Evolutionary conservation across 1,284 basidiomycete species (phyloP), one percentile per base, ranked within the genome.

Genomic region (Ustanciosporium gigantosporum): DNA sequence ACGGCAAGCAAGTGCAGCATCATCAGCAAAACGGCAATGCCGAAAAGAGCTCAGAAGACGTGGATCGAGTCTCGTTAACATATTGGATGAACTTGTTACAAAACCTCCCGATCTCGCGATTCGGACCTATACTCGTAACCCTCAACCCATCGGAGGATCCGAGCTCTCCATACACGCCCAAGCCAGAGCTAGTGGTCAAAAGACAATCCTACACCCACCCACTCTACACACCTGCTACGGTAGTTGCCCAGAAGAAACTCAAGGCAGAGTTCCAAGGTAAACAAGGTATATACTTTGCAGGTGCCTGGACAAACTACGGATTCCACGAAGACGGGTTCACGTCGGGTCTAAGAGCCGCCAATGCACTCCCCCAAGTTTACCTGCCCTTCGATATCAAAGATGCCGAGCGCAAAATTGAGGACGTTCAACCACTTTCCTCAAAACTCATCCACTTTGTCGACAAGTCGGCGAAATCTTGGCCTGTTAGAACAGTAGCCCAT

Each of bases 1-100:
- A n/a, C n/a, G 27, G 11, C 11, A 29, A 29, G n/a, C 27, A 29
- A 29, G 27, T 46, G 11, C 9, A 29, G 11, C 9, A 29, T 9
- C 27, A 59, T 16, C 48, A 48, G 29, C n/a, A 38, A 2, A 15
- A 13, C 6, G 20, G 22, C 2, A 22, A 15, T 2, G 13, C 32
- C 13, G 25, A 21, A 1, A 5, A 25, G 11, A 20, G 20, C n/a
- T 9, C 27, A 0, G n/a, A 36, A 13, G 66, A 70, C 19, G 47
- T 66, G 3, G 70, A 73, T 29, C 37, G 59, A 3, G 70, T 73
- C 4, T 56, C 57, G 8, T 44, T 73, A 13, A 73, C 78, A 81
- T 88, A 89, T 74, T 84, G 84, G 66, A 90, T 90, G 89, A 90
- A 90, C 74, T 82, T 84, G 39, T 81, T 91, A 4, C 88, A 90